Evolutionary conservation across 805 yeast genomes (phyloP).

Genomic region (Hanseniaspora lindneri): DNA sequence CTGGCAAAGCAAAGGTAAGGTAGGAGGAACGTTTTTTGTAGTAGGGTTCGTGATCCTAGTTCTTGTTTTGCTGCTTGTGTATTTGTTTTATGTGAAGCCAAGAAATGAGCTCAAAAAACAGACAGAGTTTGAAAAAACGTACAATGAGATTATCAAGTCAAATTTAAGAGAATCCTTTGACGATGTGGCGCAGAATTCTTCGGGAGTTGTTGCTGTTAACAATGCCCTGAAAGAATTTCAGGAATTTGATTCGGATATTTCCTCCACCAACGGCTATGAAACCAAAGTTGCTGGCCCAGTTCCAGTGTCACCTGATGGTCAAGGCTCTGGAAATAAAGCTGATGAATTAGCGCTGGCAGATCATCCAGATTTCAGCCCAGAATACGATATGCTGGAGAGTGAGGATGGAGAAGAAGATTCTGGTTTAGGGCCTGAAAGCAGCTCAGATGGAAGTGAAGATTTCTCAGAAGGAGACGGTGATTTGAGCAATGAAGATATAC

Average conservation of each 20-base stretch:
- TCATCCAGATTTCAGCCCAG: background rate
- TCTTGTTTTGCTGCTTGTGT: conserved; percentile 34
- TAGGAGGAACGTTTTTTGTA: conserved; percentile 73
- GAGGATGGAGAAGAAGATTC: too few relatives aligned
- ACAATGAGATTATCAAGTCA: conserved; percentile 20
- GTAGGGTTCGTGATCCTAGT: conserved; percentile 54
- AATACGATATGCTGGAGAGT: conserved; percentile 5
- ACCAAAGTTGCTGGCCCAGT: background rate
- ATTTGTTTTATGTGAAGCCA: conserved; percentile 30
- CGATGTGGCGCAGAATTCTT: background rate
- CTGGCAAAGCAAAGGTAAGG: conserved; percentile 60
- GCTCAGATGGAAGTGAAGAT: background rate
- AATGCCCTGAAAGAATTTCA: conserved; percentile 17
- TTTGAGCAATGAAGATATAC: conserved; percentile 16
- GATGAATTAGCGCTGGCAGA: background rate
- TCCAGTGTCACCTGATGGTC: background rate
- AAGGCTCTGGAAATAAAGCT: background rate
- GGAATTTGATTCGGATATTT: conserved; percentile 18
- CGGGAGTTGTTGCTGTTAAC: conserved; percentile 16
- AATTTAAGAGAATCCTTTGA: conserved; percentile 10
- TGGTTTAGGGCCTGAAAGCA: too few relatives aligned
- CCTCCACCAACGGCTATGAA: conserved; percentile 8
- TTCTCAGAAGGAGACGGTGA: background rate
- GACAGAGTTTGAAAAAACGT: conserved; percentile 23
- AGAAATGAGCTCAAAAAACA: conserved; percentile 18